A percentile compares a stretch with the other conserved stretches of the same genome.
Evolutionary conservation across 192 early-diverging fungal genomes (phyloP).

Genomic region (Podila minutissima): DNA sequence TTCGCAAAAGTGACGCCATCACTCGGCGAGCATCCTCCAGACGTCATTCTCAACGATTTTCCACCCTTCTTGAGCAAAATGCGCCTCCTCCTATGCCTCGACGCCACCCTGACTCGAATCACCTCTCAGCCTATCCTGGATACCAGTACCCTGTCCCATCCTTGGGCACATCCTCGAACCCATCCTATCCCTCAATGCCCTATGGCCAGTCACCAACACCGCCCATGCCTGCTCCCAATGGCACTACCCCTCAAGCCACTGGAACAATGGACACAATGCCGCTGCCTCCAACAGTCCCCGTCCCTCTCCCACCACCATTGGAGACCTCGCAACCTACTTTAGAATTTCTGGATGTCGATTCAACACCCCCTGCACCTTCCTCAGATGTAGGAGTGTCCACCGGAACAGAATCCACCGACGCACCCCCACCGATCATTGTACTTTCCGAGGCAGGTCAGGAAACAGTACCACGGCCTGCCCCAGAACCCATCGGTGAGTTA

Average conservation of each 20-base stretch:
- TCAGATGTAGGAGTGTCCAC: not conserved
- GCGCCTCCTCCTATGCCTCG: conserved; percentile 27
- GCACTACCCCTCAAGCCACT: not conserved
- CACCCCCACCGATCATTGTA: too few species aligned
- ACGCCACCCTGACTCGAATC: conserved; percentile 18
- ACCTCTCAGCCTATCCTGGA: conserved; percentile 32
- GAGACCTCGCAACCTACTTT: conserved; percentile 1
- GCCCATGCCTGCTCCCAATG: not conserved
- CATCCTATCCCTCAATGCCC: not conserved
- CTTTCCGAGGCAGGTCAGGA: too few species aligned
- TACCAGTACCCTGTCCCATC: conserved; percentile 9
- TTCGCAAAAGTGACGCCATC: conserved; percentile 46
- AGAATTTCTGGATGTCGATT: not conserved
- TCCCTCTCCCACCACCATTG: conserved; percentile 3
- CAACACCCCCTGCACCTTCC: not conserved
- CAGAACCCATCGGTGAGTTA: too few species aligned
- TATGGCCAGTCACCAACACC: not conserved
- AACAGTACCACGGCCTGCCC: too few species aligned
- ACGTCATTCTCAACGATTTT: conserved; percentile 45
- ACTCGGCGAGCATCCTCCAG: conserved; percentile 42
- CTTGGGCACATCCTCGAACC: not conserved
- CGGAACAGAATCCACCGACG: not conserved
- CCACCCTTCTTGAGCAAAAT: conserved; percentile 45
- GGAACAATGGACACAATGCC: conserved; percentile 9
- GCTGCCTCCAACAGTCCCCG: conserved; percentile 8